Base-by-base conservation (phyloP, 2,329 filamentous ascomycete genomes). In the Ophiostoma pallidulum region DNA sequence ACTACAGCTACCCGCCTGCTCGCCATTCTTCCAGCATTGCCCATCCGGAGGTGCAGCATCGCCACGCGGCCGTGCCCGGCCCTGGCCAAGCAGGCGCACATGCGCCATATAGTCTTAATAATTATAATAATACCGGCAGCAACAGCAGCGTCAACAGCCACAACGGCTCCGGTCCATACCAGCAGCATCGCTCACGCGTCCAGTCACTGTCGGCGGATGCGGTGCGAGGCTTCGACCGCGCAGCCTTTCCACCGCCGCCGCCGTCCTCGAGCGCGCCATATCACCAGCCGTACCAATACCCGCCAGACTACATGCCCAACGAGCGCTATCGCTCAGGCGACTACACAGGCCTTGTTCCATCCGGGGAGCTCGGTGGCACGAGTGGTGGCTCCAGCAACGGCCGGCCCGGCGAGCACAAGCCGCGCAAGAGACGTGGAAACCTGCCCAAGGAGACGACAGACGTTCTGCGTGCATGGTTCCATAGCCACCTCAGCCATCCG, bases 371-470 rank as follows among this genome's bases (percentile, higher is more conserved):
- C 8, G 9, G 41, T 13, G 20, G 41, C 14, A 20, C 32, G 28
- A 4, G n/a, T 5, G 14, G 26, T 5, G 42, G 62, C 32, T n/a
- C n/a, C n/a, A 12, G 26, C 22, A n/a, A 41, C 54, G 62, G 62
- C 8, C 55, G 65, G 46, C 61, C 60, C 16, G 65, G 61, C 3
- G 73, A 76, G 48, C 66, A 59, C 50, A 77, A 74, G 60, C 72
- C 72, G 54, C 67, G 77, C 28, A 82, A 79, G 62, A 74, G 88
- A 45, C 75, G 89, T 33, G 89, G 89, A 1, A 95, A 95, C 59
- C 71, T 95, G 3, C 89, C 89, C n/a, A 94, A 94, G 60, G 84
- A 89, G 47, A 86, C 87, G 0, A 95, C 88, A 0, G 85, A 90
- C 60, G 82, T 86, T 55, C 71, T 95, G 35, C 78, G 85, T 46